Conservation (phyloP, 163 green algal species). For the Chloromonas sp. region DNA sequence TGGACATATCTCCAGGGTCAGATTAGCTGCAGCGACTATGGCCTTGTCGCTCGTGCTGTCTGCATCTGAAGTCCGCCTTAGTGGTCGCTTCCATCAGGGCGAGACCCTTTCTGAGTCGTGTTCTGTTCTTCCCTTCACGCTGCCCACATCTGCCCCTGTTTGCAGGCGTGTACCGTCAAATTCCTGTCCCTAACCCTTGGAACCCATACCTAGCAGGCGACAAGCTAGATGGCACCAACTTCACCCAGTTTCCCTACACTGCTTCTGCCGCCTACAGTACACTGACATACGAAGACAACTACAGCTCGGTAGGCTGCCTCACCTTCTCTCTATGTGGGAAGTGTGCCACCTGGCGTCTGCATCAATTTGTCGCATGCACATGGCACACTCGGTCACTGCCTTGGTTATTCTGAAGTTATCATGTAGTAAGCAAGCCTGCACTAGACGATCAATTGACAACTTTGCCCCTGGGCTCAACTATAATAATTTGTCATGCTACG, state of each 20-base stretch:
- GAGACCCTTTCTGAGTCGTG: neutral
- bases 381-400: neutral
- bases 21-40: too few species aligned
- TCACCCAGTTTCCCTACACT: constrained; percentile 33
- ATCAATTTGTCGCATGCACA: neutral
- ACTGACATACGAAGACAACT: neutral
- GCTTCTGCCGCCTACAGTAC: constrained; percentile 5
- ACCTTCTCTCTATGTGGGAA: neutral
- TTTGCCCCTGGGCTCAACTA: too few species aligned
- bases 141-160: neutral
- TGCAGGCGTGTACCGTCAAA: neutral
- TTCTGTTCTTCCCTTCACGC: neutral
- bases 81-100: too few species aligned
- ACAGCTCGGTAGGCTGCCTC: constrained; percentile 13
- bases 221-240: constrained; percentile 12
- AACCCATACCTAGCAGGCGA: neutral
- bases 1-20: neutral
- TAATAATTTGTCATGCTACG: neutral
- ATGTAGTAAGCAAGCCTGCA: too few species aligned
- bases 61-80: neutral
- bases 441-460: too few species aligned
- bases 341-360: too few species aligned
- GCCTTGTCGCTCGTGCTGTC: too few species aligned
- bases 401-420: too few species aligned
- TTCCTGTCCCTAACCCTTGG: neutral